Base-by-base conservation (phyloP, 495 filamentous ascomycete genomes). In the Xeromyces bisporus region DNA sequence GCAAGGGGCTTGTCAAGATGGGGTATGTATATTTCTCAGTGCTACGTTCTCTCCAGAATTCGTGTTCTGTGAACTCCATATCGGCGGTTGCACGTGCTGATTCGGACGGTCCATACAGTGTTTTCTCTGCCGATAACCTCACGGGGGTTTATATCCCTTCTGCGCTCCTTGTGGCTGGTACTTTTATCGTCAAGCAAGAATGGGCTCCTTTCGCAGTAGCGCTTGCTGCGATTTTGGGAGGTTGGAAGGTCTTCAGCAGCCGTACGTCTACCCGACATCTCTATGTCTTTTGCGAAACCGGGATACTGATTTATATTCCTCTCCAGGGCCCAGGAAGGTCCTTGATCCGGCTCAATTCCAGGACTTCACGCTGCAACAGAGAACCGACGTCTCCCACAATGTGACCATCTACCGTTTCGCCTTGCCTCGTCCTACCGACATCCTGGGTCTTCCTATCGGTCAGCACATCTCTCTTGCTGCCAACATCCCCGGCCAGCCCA, bases 381-480 rank as follows among this genome's bases (percentile, higher is more conserved):
- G 87, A 67, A 94, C 73, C 20, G 67, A 81, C 34, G 74, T 93
- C 55, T 92, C 87, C 13, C 87, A 93, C 69, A 96, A 94, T 67
- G 87, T 93, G 33, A 81, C 85, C 51, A 93, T 97, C 59, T 94
- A 97, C 66, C 84, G 85, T 42, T 94, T 96, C 56, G 56, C 62
- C 25, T 77, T 97, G 21, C 86, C 86, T 29, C 53, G 64, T 34
- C 60, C 73, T 13, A 76, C 63, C 38, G 68, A 80, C 44, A 84
- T 93, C 53, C 80, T 97, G 39, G 87, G 89, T 43, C 76, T 97
- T 12, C 89, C 89, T 34, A 97, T 94, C 58, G 89, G 89, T 42
- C 89, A 97, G 54, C 89, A 97, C 62, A 92, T 97, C 62, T 93
- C 87, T 38, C 79, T 97, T 48, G 77, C 77, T 42, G 86, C 87